These are phyloP conservation scores for Parastagonospora avenae DNA, from an alignment of 2,329 filamentous ascomycete genomes.

Conservation along the genomic window DNA sequence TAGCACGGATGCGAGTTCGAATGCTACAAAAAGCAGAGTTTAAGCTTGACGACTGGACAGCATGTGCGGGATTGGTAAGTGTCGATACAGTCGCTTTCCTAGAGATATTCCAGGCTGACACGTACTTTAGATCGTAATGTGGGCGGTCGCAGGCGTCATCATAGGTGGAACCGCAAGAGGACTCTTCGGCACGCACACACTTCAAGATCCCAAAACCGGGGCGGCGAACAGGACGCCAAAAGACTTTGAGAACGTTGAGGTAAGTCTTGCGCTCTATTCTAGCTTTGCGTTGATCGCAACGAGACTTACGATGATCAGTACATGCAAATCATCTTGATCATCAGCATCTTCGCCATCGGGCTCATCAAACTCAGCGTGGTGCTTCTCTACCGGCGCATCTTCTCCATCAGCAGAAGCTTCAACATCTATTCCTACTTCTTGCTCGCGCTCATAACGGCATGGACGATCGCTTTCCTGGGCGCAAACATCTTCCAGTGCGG, in stretches of 20 bases:
- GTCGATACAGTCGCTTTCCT: background rate
- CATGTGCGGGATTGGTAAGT: slow-evolving; percentile 5
- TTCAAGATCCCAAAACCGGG: slow-evolving; percentile 5
- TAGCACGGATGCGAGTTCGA: slow-evolving; percentile 6
- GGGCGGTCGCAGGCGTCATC: slow-evolving; percentile 5
- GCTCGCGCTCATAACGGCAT: background rate
- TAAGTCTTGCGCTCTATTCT: background rate
- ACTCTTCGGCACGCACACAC: slow-evolving; percentile 2
- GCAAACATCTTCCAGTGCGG: slow-evolving; percentile 10
- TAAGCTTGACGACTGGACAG: slow-evolving; percentile 7
- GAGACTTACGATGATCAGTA: slow-evolving; percentile 3
- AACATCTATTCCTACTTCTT: slow-evolving; percentile 5
- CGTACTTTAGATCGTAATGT: slow-evolving; percentile 3
- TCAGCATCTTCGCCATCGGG: slow-evolving; percentile 6
- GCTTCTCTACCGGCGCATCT: slow-evolving; percentile 7
- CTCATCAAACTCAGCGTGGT: slow-evolving; percentile 11
- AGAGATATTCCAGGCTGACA: background rate
- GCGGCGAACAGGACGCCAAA: background rate
- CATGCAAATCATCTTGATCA: slow-evolving; percentile 6
- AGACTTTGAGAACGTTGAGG: slow-evolving; percentile 7
- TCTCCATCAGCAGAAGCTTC: slow-evolving; percentile 7
- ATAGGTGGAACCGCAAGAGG: slow-evolving; percentile 1
- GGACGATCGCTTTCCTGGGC: slow-evolving; percentile 3
- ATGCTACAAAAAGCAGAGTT: slow-evolving; percentile 3
- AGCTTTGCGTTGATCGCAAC: background rate